A percentile compares a stretch with the other conserved stretches of the same genome.
These are phyloP conservation scores for Globisporangium apiculatum DNA, from an alignment of 352 stramenopile species.

Conservation along the genomic window DNA sequence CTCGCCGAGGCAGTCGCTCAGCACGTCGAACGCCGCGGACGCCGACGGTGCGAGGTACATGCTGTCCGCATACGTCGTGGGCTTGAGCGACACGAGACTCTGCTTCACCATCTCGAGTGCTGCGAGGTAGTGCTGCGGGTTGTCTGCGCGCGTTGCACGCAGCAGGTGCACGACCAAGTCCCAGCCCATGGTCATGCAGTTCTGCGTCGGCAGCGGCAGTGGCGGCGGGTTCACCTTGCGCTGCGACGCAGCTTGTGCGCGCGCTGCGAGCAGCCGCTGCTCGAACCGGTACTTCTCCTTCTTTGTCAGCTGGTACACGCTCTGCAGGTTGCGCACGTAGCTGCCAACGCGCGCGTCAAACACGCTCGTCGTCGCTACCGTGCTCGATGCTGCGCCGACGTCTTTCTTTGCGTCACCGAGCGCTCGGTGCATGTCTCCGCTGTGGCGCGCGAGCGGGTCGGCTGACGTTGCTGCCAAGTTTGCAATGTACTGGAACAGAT, in stretches of 20 bases:
- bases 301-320: slow-evolving; percentile 68
- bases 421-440: slow-evolving; percentile 8
- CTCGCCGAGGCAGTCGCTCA: slow-evolving; percentile 62
- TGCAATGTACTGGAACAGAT: slow-evolving; percentile 79
- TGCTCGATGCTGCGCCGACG: slow-evolving; percentile 1
- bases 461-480: slow-evolving; percentile 32
- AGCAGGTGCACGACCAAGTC: slow-evolving; percentile 70
- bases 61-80: slow-evolving; percentile 72
- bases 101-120: slow-evolving; percentile 74
- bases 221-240: slow-evolving; percentile 65
- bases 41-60: slow-evolving; percentile 79
- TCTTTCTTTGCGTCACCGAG: slow-evolving; percentile 14
- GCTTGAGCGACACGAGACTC: slow-evolving; percentile 60
- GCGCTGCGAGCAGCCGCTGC: slow-evolving; percentile 48
- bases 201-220: slow-evolving; percentile 74
- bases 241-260: slow-evolving; percentile 48
- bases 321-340: slow-evolving; percentile 71
- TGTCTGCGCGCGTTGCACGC: slow-evolving; percentile 54
- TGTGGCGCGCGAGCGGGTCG: slow-evolving; percentile 4
- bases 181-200: slow-evolving; percentile 80
- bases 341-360: slow-evolving; percentile 64
- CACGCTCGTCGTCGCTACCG: slow-evolving; percentile 7
- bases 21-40: slow-evolving; percentile 57
- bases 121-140: slow-evolving; percentile 55
- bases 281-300: slow-evolving; percentile 79